Evolutionary conservation across 2,329 filamentous ascomycete genomes (phyloP).

Genomic region (Dactylellina parvicollis): DNA sequence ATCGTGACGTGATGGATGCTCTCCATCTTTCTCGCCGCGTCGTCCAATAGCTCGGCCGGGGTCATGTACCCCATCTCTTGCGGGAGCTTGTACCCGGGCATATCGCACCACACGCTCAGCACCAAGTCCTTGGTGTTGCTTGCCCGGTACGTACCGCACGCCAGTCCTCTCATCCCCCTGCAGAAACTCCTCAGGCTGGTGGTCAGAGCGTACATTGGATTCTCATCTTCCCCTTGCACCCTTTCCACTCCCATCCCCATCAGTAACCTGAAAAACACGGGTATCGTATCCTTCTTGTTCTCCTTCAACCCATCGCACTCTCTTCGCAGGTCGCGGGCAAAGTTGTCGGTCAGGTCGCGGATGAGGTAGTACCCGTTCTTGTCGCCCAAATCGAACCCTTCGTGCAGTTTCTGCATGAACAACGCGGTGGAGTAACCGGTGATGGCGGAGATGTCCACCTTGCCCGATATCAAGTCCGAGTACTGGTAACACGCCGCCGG

Average conservation of each 20-base stretch:
- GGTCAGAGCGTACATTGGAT: conserved; percentile 41
- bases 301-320: conserved; percentile 44
- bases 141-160: conserved; percentile 47
- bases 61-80: conserved; percentile 28
- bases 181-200: conserved; percentile 50
- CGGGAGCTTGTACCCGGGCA: conserved; percentile 47
- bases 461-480: conserved; percentile 44
- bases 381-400: conserved; percentile 48
- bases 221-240: conserved; percentile 42
- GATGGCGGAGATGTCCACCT: conserved; percentile 47
- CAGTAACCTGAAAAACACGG: conserved; percentile 42
- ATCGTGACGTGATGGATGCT: conserved; percentile 45
- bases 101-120: conserved; percentile 41
- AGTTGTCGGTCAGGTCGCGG: conserved; percentile 44
- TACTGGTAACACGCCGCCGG: conserved; percentile 47
- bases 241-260: conserved; percentile 37
- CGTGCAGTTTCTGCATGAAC: conserved; percentile 50
- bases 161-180: conserved; percentile 42
- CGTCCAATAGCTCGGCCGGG: conserved; percentile 35
- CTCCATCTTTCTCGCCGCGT: conserved; percentile 49
- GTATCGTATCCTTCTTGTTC: conserved; percentile 41
- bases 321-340: conserved; percentile 36
- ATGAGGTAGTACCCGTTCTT: conserved; percentile 46
- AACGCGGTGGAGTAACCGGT: conserved; percentile 46
- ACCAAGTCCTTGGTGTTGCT: conserved; percentile 44